These are phyloP conservation scores for Sarcodon sp. DNA, from an alignment of 768 basidiomycete genomes.

Conservation along the genomic window DNA sequence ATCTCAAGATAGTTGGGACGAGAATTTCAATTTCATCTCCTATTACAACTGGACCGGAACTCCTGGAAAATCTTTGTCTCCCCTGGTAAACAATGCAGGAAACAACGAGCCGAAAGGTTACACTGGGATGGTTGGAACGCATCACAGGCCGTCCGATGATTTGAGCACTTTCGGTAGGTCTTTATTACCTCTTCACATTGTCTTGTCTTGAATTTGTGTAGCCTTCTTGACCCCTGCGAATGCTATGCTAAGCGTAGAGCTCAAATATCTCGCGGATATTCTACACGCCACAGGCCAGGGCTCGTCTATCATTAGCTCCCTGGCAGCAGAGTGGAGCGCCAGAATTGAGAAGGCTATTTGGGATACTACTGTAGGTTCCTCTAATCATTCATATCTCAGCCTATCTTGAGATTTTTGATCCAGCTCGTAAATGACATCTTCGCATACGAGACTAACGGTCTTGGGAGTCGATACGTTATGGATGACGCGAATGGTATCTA, in stretches of 20 bases:
- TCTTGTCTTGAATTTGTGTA: slow-evolving; percentile 10
- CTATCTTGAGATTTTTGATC: background rate
- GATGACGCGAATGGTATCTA: slow-evolving; percentile 57
- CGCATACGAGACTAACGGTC: slow-evolving; percentile 68
- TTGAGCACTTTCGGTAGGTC: slow-evolving; percentile 47
- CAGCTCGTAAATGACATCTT: slow-evolving; percentile 55
- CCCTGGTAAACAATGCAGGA: slow-evolving; percentile 51
- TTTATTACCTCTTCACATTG: background rate
- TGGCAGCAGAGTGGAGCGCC: slow-evolving; percentile 45
- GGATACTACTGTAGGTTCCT: slow-evolving; percentile 36
- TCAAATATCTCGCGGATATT: slow-evolving; percentile 44
- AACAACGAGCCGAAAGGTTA: slow-evolving; percentile 68
- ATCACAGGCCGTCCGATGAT: slow-evolving; percentile 70
- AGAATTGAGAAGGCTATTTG: slow-evolving; percentile 50
- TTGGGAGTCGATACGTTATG: slow-evolving; percentile 67
- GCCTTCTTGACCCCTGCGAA: slow-evolving; percentile 73
- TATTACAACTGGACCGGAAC: slow-evolving; percentile 79
- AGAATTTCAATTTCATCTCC: slow-evolving; percentile 59
- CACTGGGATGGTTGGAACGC: slow-evolving; percentile 66
- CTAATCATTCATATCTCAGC: background rate
- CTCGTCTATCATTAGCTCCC: slow-evolving; percentile 34
- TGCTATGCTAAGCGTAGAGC: slow-evolving; percentile 72
- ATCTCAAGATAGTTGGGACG: slow-evolving; percentile 58
- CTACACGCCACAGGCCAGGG: slow-evolving; percentile 33
- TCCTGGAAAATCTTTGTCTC: slow-evolving; percentile 40